A percentile compares a stretch with the other conserved stretches of the same genome.
Conservation (phyloP, 495 filamentous ascomycete genomes). For the Neurospora sp. region DNA sequence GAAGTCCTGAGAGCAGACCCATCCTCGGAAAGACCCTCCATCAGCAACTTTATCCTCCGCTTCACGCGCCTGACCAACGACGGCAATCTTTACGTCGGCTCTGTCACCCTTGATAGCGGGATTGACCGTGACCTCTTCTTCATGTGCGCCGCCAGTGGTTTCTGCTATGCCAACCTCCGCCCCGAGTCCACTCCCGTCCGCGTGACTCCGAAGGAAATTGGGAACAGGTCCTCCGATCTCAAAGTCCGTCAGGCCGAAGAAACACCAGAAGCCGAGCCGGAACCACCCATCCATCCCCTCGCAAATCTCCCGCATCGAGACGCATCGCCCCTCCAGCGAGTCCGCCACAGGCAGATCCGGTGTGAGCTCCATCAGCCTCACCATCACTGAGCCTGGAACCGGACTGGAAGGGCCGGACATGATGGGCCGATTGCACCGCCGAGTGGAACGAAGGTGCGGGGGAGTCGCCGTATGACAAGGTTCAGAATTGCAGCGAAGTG, state of each 20-base stretch:
- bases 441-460: neutral
- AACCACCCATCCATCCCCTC: neutral
- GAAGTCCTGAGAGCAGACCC: neutral
- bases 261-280: neutral
- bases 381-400: conserved; percentile 3
- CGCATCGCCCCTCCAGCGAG: neutral
- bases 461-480: neutral
- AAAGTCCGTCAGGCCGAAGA: neutral
- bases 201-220: neutral
- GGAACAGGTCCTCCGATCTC: neutral
- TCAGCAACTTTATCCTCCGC: neutral
- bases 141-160: neutral
- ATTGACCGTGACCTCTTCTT: neutral
- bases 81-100: neutral
- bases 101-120: neutral
- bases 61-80: neutral
- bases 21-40: neutral
- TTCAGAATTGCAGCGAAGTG: neutral
- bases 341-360: neutral
- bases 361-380: neutral
- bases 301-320: conserved; percentile 1
- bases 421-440: neutral
- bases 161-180: neutral
- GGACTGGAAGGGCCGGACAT: neutral
- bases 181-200: neutral